These are phyloP conservation scores for Trichopus zeylanicus DNA, from an alignment of 116 monocot species.

Conservation along the genomic window DNA sequence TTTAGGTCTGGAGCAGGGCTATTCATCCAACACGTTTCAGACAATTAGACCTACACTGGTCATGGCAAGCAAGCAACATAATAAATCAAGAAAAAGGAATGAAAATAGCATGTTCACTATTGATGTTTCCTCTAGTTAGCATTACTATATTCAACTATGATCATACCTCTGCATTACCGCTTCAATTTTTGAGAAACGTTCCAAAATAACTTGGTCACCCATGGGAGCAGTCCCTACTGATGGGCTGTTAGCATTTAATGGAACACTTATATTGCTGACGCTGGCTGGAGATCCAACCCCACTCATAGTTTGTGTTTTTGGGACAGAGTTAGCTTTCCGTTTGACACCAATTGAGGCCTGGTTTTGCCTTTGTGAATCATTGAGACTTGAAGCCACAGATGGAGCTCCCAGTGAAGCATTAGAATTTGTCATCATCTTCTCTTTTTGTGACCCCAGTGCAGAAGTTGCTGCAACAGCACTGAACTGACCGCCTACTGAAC, in stretches of 20 bases:
- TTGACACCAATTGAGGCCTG: slow-evolving; percentile 30
- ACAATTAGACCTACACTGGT: neutral
- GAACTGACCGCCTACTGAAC: slow-evolving; percentile 65
- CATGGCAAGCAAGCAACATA: neutral
- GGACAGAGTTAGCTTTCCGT: slow-evolving; percentile 63
- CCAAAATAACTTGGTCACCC: slow-evolving; percentile 57
- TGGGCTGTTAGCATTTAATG: slow-evolving; percentile 63
- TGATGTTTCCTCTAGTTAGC: neutral
- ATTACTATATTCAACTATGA: neutral
- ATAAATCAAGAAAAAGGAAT: slow-evolving; percentile 5
- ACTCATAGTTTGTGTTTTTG: slow-evolving; percentile 58
- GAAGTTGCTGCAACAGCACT: slow-evolving; percentile 39
- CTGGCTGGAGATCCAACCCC: slow-evolving; percentile 94
- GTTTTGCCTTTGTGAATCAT: slow-evolving; percentile 55
- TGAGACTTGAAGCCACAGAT: slow-evolving; percentile 60
- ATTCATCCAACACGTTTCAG: neutral
- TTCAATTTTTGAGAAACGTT: slow-evolving; percentile 67
- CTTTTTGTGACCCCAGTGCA: slow-evolving; percentile 56
- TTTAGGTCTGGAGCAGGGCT: neutral
- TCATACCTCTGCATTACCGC: slow-evolving; percentile 51
- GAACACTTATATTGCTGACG: slow-evolving; percentile 57
- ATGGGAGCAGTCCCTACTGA: slow-evolving; percentile 47
- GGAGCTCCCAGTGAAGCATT: slow-evolving; percentile 40
- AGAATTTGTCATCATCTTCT: slow-evolving; percentile 44
- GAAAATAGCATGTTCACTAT: too few species aligned